Evolutionary conservation across 176 grass and related monocot species (phyloP).

Genomic region (Oryza officinalis): DNA sequence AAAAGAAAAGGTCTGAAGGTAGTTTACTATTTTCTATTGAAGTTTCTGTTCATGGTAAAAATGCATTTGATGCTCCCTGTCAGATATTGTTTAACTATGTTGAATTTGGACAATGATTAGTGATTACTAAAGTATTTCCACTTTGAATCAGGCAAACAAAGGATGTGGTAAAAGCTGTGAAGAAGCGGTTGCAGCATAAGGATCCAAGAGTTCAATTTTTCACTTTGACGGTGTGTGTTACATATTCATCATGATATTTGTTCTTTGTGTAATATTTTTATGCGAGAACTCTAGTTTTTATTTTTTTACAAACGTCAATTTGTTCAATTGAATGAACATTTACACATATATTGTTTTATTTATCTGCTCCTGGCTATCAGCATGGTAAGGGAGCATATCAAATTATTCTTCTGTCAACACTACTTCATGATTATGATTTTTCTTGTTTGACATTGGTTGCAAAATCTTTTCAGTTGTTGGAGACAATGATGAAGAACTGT

Average conservation of each 20-base stretch:
- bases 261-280: conserved; percentile 11
- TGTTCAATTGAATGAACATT: neutral
- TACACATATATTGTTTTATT: neutral
- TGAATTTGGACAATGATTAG: neutral
- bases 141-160: conserved; percentile 79
- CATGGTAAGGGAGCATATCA: neutral
- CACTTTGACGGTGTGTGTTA: conserved; percentile 64
- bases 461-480: conserved; percentile 67
- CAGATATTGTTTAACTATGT: neutral
- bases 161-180: conserved; percentile 83
- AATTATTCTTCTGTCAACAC: neutral
- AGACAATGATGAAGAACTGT: conserved; percentile 98
- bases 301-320: neutral
- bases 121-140: conserved; percentile 20
- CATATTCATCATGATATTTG: neutral
- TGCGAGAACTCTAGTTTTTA: neutral
- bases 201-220: conserved; percentile 85
- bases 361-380: neutral
- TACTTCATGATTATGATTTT: conserved; percentile 1
- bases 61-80: neutral
- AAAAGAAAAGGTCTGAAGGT: neutral
- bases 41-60: neutral
- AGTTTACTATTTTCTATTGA: neutral
- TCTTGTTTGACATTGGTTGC: neutral
- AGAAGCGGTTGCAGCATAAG: conserved; percentile 87